These are phyloP conservation scores for Tulasnella sp. DNA, from an alignment of 768 basidiomycete genomes.

Conservation along the genomic window DNA sequence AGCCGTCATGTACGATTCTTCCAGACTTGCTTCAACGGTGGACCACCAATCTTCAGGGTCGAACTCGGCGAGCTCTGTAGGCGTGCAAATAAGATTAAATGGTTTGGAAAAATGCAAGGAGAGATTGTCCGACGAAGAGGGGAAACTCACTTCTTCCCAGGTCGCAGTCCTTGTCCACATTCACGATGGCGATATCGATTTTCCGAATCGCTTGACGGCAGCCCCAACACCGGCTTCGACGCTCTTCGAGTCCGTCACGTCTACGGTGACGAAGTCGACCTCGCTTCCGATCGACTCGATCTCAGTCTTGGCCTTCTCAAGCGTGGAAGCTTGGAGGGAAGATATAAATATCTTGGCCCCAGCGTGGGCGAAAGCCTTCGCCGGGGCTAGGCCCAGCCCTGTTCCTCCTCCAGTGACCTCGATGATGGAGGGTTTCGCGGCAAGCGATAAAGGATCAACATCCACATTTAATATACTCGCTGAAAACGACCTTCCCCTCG, in stretches of 20 bases:
- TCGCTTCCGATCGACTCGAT: conserved; percentile 21
- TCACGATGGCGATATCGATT: conserved; percentile 25
- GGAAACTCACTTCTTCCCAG: neutral
- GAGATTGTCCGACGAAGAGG: neutral
- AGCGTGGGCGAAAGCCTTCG: conserved; percentile 23
- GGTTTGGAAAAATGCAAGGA: neutral
- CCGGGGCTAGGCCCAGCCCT: conserved; percentile 24
- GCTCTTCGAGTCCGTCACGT: conserved; percentile 21
- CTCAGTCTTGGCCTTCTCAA: conserved; percentile 19
- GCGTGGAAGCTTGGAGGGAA: conserved; percentile 20
- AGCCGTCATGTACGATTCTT: conserved; percentile 2
- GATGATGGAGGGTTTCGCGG: neutral
- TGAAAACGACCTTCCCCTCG: conserved; percentile 24
- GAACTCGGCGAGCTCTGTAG: neutral
- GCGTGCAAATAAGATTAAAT: too few species aligned
- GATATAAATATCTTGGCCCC: conserved; percentile 24
- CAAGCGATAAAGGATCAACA: neutral
- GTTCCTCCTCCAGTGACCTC: conserved; percentile 22
- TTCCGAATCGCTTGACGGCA: conserved; percentile 22
- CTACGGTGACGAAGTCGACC: conserved; percentile 17
- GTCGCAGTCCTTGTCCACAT: conserved; percentile 20
- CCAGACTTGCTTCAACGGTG: neutral
- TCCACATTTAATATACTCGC: neutral
- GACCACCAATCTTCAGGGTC: conserved; percentile 9
- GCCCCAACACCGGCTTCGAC: conserved; percentile 22